Conservation (phyloP, 2,329 filamentous ascomycete species). For the Colletotrichum echinochloae region DNA sequence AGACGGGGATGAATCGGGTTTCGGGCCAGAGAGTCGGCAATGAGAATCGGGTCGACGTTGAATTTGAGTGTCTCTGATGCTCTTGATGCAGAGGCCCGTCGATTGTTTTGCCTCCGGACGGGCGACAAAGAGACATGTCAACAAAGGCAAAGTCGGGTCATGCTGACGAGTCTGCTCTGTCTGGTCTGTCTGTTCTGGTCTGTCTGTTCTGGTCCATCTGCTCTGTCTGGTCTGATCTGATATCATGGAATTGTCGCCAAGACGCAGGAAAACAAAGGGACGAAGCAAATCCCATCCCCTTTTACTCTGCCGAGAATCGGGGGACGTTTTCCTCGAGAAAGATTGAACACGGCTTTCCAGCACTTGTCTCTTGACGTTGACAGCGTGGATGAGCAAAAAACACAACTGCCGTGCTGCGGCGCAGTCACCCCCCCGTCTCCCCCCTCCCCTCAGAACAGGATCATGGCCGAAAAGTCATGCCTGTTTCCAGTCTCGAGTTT, state of each 20-base stretch:
- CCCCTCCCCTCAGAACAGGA: slow-evolving; percentile 14
- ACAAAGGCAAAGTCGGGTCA: slow-evolving; percentile 3
- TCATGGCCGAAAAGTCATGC: slow-evolving; percentile 25
- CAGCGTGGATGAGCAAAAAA: slow-evolving; percentile 4
- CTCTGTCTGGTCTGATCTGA: background rate
- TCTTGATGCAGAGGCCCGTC: background rate
- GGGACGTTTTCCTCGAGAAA: background rate
- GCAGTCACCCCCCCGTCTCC: no score
- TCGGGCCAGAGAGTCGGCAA: slow-evolving; percentile 33
- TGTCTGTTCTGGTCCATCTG: no score
- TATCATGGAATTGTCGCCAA: background rate
- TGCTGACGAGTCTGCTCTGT: background rate
- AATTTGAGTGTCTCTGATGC: slow-evolving; percentile 15
- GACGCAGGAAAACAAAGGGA: background rate
- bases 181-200: no score
- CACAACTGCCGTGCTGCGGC: slow-evolving; percentile 40
- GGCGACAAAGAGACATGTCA: slow-evolving; percentile 8
- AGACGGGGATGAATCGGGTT: background rate
- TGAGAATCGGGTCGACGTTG: slow-evolving; percentile 18
- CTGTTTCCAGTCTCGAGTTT: slow-evolving; percentile 32
- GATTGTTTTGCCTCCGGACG: background rate
- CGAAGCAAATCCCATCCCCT: background rate
- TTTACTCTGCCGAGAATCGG: background rate
- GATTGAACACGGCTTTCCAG: background rate
- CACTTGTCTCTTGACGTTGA: background rate